Evolutionary conservation across 805 yeast genomes (phyloP), one percentile per base, ranked within the genome.

Genomic region (Teunomyces pallodes): DNA sequence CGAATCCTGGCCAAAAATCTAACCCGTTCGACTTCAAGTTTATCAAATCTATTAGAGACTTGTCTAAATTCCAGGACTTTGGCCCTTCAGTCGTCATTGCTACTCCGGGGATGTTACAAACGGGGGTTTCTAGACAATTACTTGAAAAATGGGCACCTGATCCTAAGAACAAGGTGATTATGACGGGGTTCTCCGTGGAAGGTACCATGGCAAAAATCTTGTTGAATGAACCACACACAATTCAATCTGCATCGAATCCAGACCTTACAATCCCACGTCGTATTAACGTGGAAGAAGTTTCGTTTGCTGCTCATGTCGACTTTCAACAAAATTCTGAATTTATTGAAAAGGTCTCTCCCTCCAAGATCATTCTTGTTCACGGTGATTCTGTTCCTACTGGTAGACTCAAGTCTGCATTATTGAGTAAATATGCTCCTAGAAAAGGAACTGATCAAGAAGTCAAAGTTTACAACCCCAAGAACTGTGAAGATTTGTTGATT

Each of bases 341-440:
- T 61, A 94, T 94, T 50, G 97, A 91, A 56, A 74, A 83, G 50
- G 89, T 94, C 2, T 86, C 86, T 49, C 96, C 99, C 0, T 79
- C 79, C 50, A 83, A 87, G 46, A 87, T 94, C 51, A 90, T 92
- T 49, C 76, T 94, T 46, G 99, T 94, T 2, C 99, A 94, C 66
- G 99, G 99, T 9, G 99, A 94, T 61, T 83, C 94, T 2, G 90
- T 89, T 58, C 97, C 96, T n/a, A 94, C 94, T 98, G 99, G 98
- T 48, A 83, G 99, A 63, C 70, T 94, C 47, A 94, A 94, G 65
- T 87, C 96, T 26, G 98, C 99, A 0, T 73, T 94, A 35, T 69
- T 91, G 53, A 88, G 96, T 40, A 90, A 90, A 66, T 94, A 92
- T 60, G 78, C 90, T 2, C 80, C 83, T 43, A 74, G 87, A 45